Evolutionary conservation across 768 basidiomycete species (phyloP).

Genomic region (Trametes maxima): DNA sequence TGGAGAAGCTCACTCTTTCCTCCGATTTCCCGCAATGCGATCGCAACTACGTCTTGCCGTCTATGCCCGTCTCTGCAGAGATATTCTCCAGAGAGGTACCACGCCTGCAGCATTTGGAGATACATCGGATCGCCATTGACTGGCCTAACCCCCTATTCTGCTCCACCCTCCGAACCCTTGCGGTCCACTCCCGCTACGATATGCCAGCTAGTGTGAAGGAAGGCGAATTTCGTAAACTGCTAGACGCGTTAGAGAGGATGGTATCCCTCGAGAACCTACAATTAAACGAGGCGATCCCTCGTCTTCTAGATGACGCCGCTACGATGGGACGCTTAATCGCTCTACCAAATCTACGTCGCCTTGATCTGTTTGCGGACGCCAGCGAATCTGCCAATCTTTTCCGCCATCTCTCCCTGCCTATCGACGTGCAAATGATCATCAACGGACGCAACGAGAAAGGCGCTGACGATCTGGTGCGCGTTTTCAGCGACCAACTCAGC

Average conservation of each 20-base stretch:
- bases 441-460: slow-evolving; percentile 3
- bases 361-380: background rate
- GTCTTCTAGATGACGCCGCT: background rate
- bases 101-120: background rate
- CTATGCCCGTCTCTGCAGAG: background rate
- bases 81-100: slow-evolving; percentile 4
- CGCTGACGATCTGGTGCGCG: background rate
- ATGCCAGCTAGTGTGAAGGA: background rate
- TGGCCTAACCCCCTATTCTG: slow-evolving; percentile 13
- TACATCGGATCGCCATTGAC: background rate
- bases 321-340: background rate
- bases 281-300: slow-evolving; percentile 1
- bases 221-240: background rate
- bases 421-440: background rate
- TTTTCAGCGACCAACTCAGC: background rate
- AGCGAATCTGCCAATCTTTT: slow-evolving; percentile 6
- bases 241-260: slow-evolving; percentile 3
- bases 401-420: background rate
- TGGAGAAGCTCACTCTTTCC: background rate
- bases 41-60: background rate
- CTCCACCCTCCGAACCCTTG: background rate
- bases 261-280: background rate
- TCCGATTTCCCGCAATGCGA: background rate
- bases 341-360: background rate
- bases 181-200: background rate